These are phyloP conservation scores for Ophiocordyceps camponoti-leonardi DNA, from an alignment of 2,329 filamentous ascomycete species.

Conservation along the genomic window DNA sequence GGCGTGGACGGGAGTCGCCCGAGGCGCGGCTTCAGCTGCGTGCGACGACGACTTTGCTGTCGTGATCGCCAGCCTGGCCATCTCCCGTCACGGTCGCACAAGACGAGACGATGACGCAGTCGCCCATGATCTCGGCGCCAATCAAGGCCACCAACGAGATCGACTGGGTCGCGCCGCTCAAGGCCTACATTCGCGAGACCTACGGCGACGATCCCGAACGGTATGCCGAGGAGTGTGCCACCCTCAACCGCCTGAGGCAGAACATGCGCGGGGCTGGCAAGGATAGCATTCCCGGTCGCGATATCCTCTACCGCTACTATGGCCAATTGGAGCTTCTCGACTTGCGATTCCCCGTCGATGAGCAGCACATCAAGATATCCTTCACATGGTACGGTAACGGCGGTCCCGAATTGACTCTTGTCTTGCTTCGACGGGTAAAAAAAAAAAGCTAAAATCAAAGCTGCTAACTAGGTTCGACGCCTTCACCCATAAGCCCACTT, in stretches of 20 bases:
- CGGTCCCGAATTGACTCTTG: too few species aligned
- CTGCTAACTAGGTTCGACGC: slow-evolving; percentile 72
- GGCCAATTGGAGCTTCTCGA: slow-evolving; percentile 91
- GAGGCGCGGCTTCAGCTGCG: slow-evolving; percentile 1
- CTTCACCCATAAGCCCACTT: slow-evolving; percentile 96
- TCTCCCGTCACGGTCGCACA: slow-evolving; percentile 1
- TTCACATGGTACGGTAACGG: slow-evolving; percentile 65
- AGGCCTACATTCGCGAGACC: slow-evolving; percentile 79
- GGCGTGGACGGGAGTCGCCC: background rate
- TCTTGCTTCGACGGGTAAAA: slow-evolving; percentile 2
- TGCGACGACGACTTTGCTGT: slow-evolving; percentile 3
- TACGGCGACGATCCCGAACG: slow-evolving; percentile 95
- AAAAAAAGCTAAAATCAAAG: slow-evolving; percentile 2
- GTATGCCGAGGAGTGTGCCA: slow-evolving; percentile 88
- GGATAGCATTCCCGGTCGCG: slow-evolving; percentile 83
- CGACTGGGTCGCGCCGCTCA: slow-evolving; percentile 88
- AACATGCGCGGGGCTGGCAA: slow-evolving; percentile 97
- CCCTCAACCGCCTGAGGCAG: slow-evolving; percentile 85
- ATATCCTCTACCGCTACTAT: slow-evolving; percentile 93
- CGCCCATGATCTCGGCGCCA: slow-evolving; percentile 89
- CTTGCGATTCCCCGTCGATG: slow-evolving; percentile 87
- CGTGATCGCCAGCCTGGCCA: slow-evolving; percentile 1
- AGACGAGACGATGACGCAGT: slow-evolving; percentile 48
- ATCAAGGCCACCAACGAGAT: slow-evolving; percentile 93
- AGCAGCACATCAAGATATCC: slow-evolving; percentile 97